Percentiles rank a stretch among this genome's conserved stretches.
phyloP scores from a whole-genome alignment of 2,329 filamentous ascomycete species.

The Graphiopsis chlorocephala region DNA sequence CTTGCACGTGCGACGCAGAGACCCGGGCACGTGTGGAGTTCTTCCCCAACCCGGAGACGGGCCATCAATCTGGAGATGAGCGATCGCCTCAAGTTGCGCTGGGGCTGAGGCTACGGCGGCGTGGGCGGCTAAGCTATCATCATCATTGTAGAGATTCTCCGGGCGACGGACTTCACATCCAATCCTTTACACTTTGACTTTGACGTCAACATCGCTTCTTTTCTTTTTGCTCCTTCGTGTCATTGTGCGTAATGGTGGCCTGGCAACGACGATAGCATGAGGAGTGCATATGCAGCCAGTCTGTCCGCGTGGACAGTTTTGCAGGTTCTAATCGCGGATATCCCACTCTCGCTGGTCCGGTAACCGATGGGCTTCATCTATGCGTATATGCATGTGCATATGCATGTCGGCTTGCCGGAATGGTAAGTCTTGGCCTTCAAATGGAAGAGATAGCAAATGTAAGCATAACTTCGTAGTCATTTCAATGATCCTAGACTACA shows the following conservation, averaged over 20 bases:
- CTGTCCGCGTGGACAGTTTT: neutral
- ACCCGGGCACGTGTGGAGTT: neutral
- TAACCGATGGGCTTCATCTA: neutral
- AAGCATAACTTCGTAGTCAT: neutral
- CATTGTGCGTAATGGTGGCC: neutral
- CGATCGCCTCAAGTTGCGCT: neutral
- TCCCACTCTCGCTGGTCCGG: neutral
- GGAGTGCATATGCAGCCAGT: conserved; percentile 3
- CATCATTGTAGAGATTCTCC: neutral
- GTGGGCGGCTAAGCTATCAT: neutral
- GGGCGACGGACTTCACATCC: neutral
- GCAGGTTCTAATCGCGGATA: neutral
- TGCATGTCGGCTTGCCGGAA: neutral
- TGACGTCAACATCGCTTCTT: neutral
- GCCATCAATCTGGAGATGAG: conserved; percentile 1
- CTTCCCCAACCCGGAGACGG: neutral
- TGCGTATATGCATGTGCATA: neutral
- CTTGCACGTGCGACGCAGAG: neutral
- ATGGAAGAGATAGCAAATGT: neutral
- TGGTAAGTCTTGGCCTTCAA: neutral
- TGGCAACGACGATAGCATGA: neutral
- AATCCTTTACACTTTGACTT: neutral
- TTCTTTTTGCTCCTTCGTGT: neutral
- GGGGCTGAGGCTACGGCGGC: conserved; percentile 1
- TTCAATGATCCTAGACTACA: neutral